Conservation (phyloP, 805 yeast species). For the Cyberlindnera amylophila region DNA sequence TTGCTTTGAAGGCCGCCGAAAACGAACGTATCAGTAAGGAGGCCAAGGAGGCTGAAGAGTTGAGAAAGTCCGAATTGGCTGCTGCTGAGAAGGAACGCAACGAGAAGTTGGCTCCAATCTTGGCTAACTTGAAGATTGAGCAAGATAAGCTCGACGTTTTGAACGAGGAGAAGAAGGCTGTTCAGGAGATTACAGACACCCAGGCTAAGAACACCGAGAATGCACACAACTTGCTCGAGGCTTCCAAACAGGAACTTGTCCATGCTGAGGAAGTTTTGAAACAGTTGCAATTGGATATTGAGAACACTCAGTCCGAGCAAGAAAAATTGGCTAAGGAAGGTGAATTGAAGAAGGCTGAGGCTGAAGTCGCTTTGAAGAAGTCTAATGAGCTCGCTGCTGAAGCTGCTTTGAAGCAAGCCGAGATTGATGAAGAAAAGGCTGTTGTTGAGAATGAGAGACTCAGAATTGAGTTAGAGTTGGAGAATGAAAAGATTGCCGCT, state of each 20-base stretch:
- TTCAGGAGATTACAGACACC: constrained; percentile 41
- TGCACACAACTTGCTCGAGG: constrained; percentile 38
- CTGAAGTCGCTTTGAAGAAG: constrained; percentile 30
- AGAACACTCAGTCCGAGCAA: constrained; percentile 27
- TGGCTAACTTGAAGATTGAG: constrained; percentile 50
- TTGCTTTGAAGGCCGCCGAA: constrained; percentile 30
- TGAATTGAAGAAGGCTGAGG: constrained; percentile 31
- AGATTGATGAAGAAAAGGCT: constrained; percentile 35
- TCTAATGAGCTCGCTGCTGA: constrained; percentile 36
- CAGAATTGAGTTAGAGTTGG: constrained; percentile 32
- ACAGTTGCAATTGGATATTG: constrained; percentile 31
- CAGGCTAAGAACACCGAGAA: constrained; percentile 43
- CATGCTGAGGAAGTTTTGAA: constrained; percentile 34
- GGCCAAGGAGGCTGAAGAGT: constrained; percentile 39
- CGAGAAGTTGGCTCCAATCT: constrained; percentile 49
- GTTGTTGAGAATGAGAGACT: constrained; percentile 35
- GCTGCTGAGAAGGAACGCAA: constrained; percentile 48
- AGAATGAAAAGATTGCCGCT: constrained; percentile 33
- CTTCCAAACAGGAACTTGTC: constrained; percentile 39
- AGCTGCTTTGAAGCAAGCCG: constrained; percentile 34
- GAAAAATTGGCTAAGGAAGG: constrained; percentile 31
- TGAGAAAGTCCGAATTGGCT: constrained; percentile 40
- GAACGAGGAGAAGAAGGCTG: constrained; percentile 45
- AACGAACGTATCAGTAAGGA: constrained; percentile 22
- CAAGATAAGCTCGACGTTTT: constrained; percentile 46